Base-by-base conservation (phyloP, 495 filamentous ascomycete genomes). In the Penicillium crystallinum region DNA sequence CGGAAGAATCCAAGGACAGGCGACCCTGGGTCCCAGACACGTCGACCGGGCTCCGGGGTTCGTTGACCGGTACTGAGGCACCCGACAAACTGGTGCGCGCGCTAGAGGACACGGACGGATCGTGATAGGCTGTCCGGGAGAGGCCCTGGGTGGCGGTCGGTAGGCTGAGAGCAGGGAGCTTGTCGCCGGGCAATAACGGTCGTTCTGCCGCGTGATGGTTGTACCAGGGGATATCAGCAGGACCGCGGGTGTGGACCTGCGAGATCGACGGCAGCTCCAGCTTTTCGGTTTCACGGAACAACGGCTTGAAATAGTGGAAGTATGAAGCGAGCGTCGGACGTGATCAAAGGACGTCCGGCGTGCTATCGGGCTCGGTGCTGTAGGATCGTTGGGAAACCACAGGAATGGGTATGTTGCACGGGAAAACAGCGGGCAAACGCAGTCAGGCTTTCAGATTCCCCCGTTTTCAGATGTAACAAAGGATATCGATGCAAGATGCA, bases 251-350 rank as follows among this genome's bases (percentile, higher is more conserved):
- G 71, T 90, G 88, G 81, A 89, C 82, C 80, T 90, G 88, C 68
- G 89, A 86, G 64, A 92, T 86, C 79, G 89, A 87, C 72, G 91
- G 89, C 75, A 93, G 86, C 90, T 95, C 91, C 91, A 97, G 91
- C 80, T 95, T 97, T 88, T 81, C 91, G 90, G 85, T 90, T 75
- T 81, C 81, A 66, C 66, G 53, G 58, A 65, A 57, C 49, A 67
- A 67, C 53, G 61, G 67, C 62, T 73, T 67, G 64, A 62, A 71
- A 59, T 61, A 63, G 56, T 45, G 53, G 52, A 58, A 58, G 46
- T 31, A 44, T 50, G 40, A 52, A 45, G 52, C 46, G 44, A 44
- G 50, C 58, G 60, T 64, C 61, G 63, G 63, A 68, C 59, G 63
- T 47, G 33, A 33, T 56, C n/a, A 53, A 51, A 53, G 34, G 34